Evolutionary conservation across 345 rosid genomes (phyloP), one percentile per base, ranked within the genome.

Genomic region (Anacardium occidentale): DNA sequence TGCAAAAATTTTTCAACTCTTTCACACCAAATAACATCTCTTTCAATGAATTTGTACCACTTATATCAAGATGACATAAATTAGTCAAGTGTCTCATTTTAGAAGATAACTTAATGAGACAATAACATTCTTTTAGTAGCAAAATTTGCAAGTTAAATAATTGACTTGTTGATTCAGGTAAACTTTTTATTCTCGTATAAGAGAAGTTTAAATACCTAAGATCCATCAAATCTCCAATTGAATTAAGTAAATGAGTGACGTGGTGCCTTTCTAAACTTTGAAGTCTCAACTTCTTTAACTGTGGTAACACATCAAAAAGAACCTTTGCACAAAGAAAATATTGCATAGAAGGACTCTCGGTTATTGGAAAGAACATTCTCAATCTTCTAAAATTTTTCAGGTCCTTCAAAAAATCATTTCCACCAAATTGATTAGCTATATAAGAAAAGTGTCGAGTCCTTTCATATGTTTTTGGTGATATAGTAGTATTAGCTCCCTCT

Each of bases 31-130:
- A 3, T 0, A 80, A 83, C 75, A 81, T 79, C 63, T 62, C 63
- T 71, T 34, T 13, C 3, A 84, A 54, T 2, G 1, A 32, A 20
- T 15, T 29, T 22, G 77, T 62, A 34, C 20, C 67, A n/a, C 63
- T 44, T 34, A 74, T 62, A 70, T 81, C 81, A 34, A 84, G 76
- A 57, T 75, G 69, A 25, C 44, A 72, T 44, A 81, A 62, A 53
- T 73, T 66, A 20, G 53, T 66, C 60, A 84, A 60, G 14, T 62
- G 22, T 2, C 75, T 32, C 59, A 78, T 44, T 8, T 60, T 55
- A 0, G n/a, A 5, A 0, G 83, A 79, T 64, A 83, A 53, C 65
- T 74, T 57, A 6, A 24, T 17, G 37, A 81, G 81, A 10, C 8
- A 2, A 2, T 1, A 2, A 2, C 87, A 81, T 0, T 61, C 15